Base-by-base conservation (phyloP, 2,329 filamentous ascomycete species). In the Sporothrix pallida region DNA sequence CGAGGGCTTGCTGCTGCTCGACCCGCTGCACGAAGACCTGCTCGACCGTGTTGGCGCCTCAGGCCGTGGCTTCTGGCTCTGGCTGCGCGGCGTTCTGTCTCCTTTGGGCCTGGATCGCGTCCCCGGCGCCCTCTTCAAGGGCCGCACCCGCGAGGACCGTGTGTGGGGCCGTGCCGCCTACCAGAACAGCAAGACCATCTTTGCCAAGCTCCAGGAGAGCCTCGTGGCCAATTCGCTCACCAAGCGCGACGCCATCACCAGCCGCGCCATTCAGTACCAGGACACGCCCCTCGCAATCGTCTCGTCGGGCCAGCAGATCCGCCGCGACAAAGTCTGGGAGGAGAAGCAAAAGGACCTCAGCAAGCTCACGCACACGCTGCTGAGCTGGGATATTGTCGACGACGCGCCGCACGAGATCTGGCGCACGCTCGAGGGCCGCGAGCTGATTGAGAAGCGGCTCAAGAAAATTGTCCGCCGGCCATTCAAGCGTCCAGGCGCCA, bases 141-240 rank as follows among this genome's bases (percentile, higher is more conserved):
- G 94, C 52, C 92, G 94, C 56, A 92, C 87, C 1, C 90, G 93
- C 52, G 89, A 92, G 80, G 95, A 98, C 81, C 91, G 96, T 10
- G 90, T 97, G 12, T 97, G 92, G 82, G 96, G 96, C 13, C 87
- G 89, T 62, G 89, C 90, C 5, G 90, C 94, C 0, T 92, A 94
- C 79, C 93, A 97, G 81, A 87, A 87, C 31, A 93, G 93, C 75
- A 97, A 95, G 81, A 91, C 89, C 80, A 91, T 98, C 81, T 97
- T 97, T 81, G 92, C 94, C 4, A 93, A 95, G 82, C 86, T 99
- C 73, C 96, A 99, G 82, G 96, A 99, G 84, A 95, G 92, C 76
- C 86, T 98, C 0, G 94, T 98, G 46, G 95, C 95, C 0, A 88
- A 91, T 76, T 93, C 93, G 0, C 89, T 98, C 77, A 94, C 94